Base-by-base conservation (phyloP, 2,329 filamentous ascomycete genomes). In the Calonectria naviculata region DNA sequence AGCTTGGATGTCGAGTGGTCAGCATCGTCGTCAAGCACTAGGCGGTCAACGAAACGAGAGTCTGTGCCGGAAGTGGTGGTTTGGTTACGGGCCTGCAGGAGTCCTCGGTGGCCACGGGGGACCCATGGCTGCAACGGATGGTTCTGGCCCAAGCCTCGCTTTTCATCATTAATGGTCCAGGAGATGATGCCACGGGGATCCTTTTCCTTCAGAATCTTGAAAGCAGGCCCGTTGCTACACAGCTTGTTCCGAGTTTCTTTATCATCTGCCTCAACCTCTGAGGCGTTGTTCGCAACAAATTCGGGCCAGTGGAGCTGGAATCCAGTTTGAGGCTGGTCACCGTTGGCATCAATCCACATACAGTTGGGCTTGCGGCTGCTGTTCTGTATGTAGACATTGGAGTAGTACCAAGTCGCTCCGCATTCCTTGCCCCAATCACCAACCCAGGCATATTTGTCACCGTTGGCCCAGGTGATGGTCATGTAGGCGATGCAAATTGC, bases 271-370 rank as follows among this genome's bases (percentile, higher is more conserved):
- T 1, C 9, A 17, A 34, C 4, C 5, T 36, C 42, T 3, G 28
- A 6, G n/a, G 26, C 15, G 21, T 44, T 10, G 10, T 65, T 73
- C 19, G 42, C 54, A 7, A 72, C 62, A 67, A 80, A 81, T 47
- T 80, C 76, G 26, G 78, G 78, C 75, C 76, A 81, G 74, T 80
- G 79, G 6, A 80, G 62, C 49, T 81, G 80, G 62, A 81, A 81
- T 4, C 76, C 79, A 2, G 75, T 80, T 41, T 79, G 73, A n/a
- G 75, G 74, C 65, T 71, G 54, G 31, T 75, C 63, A 21, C 70
- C 67, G n/a, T 71, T 47, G 54, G n/a, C 29, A 29, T 73, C 73
- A 17, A 75, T 72, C 73, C 70, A 75, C 54, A 71, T 70, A 49
- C 62, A 73, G 46, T 67, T 66, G 38, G 69, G 65, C 49, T 67